phyloP scores from a whole-genome alignment of 495 filamentous ascomycete species.

The Aspergillus cavernicola region DNA sequence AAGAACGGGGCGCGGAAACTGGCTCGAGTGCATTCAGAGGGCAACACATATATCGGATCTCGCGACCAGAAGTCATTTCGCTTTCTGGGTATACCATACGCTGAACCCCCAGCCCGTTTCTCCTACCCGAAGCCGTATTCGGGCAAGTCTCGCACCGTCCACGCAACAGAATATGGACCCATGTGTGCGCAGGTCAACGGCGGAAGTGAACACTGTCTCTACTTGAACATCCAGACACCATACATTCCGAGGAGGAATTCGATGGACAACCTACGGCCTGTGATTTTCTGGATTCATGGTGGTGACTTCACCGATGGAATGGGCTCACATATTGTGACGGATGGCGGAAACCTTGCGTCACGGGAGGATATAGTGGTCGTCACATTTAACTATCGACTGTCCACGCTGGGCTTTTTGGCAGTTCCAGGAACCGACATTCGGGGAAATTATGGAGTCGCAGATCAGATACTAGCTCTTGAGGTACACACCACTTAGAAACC shows the following conservation, averaged over 20 bases:
- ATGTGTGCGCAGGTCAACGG: slow-evolving; percentile 36
- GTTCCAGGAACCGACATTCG: slow-evolving; percentile 19
- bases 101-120: slow-evolving; percentile 37
- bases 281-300: slow-evolving; percentile 43
- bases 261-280: slow-evolving; percentile 28
- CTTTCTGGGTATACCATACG: slow-evolving; percentile 47
- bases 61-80: slow-evolving; percentile 47
- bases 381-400: slow-evolving; percentile 36
- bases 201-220: slow-evolving; percentile 38
- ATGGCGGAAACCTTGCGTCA: slow-evolving; percentile 35
- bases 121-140: slow-evolving; percentile 37
- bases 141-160: slow-evolving; percentile 30
- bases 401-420: slow-evolving; percentile 38
- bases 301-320: slow-evolving; percentile 37
- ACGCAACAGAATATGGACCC: slow-evolving; percentile 38
- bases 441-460: slow-evolving; percentile 33
- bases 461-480: slow-evolving; percentile 33
- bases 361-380: slow-evolving; percentile 43
- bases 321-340: slow-evolving; percentile 28
- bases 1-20: slow-evolving; percentile 17
- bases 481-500: slow-evolving; percentile 16
- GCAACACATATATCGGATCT: slow-evolving; percentile 40
- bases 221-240: slow-evolving; percentile 43
- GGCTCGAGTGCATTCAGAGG: slow-evolving; percentile 29
- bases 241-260: slow-evolving; percentile 34